Base-by-base conservation (phyloP, 1,284 basidiomycete species). In the Cystobasidium slooffiae region DNA sequence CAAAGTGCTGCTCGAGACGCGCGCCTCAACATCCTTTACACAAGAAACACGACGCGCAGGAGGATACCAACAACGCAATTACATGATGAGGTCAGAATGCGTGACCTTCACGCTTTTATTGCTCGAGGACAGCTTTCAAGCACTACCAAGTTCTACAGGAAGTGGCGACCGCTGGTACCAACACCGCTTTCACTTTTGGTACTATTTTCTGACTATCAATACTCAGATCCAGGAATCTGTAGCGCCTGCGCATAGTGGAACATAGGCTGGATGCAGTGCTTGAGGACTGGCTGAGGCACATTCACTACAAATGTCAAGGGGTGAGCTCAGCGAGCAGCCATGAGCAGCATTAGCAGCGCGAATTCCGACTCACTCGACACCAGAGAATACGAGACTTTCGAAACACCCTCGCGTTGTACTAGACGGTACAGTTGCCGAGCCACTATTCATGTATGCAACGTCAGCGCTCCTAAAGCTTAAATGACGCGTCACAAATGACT, bases 321-420 rank as follows among this genome's bases (percentile, higher is more conserved):
- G 14, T 9, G 20, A 37, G 6, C 6, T 53, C 46, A 31, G 41
- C 24, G 20, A 49, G 44, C n/a, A 63, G 39, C 61, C 20, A 49
- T 3, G 1, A 6, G 6, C 24, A 6, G 43, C 22, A 31, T n/a
- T 31, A 14, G 20, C 20, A 3, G 24, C 18, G 10, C 31, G 24
- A 8, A 12, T 37, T 4, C 20, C 52, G 24, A 49, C 70, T 73
- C 41, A 73, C 70, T 96, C 80, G 93, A 96, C 68, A 97, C 84
- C 37, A 99, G 84, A 10, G 94, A 96, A 81, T 95, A 97, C 66
- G 90, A 88, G 75, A 98, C 94, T 85, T 99, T 99, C 69, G 89
- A 90, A 78, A 95, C 90, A 0, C 97, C 97, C 78, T 98, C 94
- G n/a, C 91, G 88, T 81, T 91, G 89, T 16, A 95, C 94, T 18